phyloP scores from a whole-genome alignment of 192 early-diverging fungal species.

The Kickxella alabastrina region DNA sequence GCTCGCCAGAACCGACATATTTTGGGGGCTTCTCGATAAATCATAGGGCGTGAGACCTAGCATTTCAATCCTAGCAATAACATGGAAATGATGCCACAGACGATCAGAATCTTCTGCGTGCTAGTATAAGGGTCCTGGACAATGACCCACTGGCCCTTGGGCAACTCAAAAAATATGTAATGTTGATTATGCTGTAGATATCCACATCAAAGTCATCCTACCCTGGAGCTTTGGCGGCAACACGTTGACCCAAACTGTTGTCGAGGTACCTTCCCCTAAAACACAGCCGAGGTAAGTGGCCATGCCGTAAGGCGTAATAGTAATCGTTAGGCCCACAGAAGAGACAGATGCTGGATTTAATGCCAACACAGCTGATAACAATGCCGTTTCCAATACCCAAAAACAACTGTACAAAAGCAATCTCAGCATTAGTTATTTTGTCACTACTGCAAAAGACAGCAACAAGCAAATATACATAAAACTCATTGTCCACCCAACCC shows the following conservation, averaged over 20 bases:
- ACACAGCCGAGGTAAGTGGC: conserved; percentile 44
- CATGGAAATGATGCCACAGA: conserved; percentile 46
- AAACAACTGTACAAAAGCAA: conserved; percentile 37
- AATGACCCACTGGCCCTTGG: conserved; percentile 41
- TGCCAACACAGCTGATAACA: conserved; percentile 43
- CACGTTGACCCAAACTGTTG: conserved; percentile 46
- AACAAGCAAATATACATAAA: conserved; percentile 35
- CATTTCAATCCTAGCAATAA: conserved; percentile 35
- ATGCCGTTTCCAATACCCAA: conserved; percentile 39
- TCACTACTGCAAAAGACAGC: conserved; percentile 31
- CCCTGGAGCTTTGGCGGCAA: conserved; percentile 28
- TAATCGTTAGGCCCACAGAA: conserved; percentile 31
- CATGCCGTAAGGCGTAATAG: conserved; percentile 45
- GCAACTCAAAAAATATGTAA: conserved; percentile 46
- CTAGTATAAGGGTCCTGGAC: conserved; percentile 36
- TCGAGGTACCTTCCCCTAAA: conserved; percentile 39
- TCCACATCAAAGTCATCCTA: conserved; percentile 20
- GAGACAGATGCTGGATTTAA: conserved; percentile 36
- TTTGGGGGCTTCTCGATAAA: conserved; percentile 8
- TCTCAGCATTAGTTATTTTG: conserved; percentile 30
- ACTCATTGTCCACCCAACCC: conserved; percentile 44
- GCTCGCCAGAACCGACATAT: neutral
- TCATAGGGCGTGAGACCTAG: conserved; percentile 37
- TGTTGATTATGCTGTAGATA: conserved; percentile 36
- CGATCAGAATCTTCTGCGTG: conserved; percentile 40